phyloP scores from a whole-genome alignment of 2,329 filamentous ascomycete genomes.

The Coniochaeta ligniaria region DNA sequence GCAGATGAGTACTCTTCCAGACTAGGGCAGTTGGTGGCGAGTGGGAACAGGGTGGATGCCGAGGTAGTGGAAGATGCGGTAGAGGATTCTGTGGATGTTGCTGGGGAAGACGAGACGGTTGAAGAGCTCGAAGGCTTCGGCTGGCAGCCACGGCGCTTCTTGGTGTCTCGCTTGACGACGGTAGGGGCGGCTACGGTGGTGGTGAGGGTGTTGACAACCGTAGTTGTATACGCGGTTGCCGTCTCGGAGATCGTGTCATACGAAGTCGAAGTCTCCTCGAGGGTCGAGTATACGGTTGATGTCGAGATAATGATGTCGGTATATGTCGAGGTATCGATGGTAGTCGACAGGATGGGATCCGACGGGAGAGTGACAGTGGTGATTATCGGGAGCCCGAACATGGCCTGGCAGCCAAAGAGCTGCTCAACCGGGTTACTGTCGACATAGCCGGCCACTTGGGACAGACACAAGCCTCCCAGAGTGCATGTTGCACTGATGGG shows the following conservation, averaged over 20 bases:
- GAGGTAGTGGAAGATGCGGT: constrained; percentile 2
- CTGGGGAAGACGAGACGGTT: not conserved
- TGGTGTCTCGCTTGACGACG: not conserved
- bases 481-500: not conserved
- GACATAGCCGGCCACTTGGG: not conserved
- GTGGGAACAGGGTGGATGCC: not conserved
- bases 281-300: not conserved
- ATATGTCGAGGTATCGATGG: not conserved
- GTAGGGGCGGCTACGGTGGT: not conserved
- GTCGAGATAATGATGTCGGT: not conserved
- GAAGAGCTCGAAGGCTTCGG: not conserved
- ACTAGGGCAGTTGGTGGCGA: too few relatives aligned
- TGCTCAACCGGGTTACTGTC: not conserved
- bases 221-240: constrained; percentile 3
- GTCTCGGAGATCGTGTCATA: constrained; percentile 3
- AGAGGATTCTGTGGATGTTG: not conserved
- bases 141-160: not conserved
- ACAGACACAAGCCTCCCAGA: not conserved
- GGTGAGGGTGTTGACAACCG: constrained; percentile 1
- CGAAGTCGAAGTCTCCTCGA: constrained; percentile 1
- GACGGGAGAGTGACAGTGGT: not conserved
- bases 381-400: too few relatives aligned
- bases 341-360: not conserved
- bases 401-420: not conserved
- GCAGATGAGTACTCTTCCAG: too few relatives aligned